Evolutionary conservation across 1,139 yeast genomes (phyloP).

Genomic region (Yamadazyma oceani): DNA sequence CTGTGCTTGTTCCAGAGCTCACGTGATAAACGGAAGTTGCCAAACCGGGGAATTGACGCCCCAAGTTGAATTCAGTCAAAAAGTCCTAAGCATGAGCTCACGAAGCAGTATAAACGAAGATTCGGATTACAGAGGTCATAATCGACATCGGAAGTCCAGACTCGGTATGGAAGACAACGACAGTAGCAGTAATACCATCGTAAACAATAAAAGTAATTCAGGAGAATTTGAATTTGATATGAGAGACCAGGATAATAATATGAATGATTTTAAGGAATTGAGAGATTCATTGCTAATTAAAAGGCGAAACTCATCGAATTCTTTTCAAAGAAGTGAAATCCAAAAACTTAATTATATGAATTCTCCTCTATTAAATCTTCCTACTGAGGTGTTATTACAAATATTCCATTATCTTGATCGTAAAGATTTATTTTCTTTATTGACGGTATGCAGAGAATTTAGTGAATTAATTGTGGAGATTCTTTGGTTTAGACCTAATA

Average conservation of each 20-base stretch:
- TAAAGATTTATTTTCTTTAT: constrained; percentile 64
- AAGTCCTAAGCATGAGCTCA: constrained; percentile 25
- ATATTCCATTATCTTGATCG: constrained; percentile 68
- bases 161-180: background rate
- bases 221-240: constrained; percentile 20
- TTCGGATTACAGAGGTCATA: constrained; percentile 2
- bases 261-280: constrained; percentile 36
- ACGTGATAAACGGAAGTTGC: too few relatives aligned
- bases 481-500: constrained; percentile 88
- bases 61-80: too few relatives aligned
- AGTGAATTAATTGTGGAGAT: constrained; percentile 77
- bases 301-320: constrained; percentile 23
- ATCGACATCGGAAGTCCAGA: constrained; percentile 5
- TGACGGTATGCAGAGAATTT: constrained; percentile 82
- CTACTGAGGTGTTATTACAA: constrained; percentile 76
- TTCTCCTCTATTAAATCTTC: constrained; percentile 60
- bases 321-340: constrained; percentile 20
- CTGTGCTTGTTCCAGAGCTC: background rate
- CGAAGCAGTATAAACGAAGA: constrained; percentile 31
- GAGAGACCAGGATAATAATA: constrained; percentile 31
- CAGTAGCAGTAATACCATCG: background rate
- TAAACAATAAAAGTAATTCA: constrained; percentile 3
- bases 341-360: constrained; percentile 25
- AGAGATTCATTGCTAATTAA: constrained; percentile 34
- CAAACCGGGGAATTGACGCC: too few relatives aligned